Base-by-base conservation (phyloP, 768 basidiomycete species). In the Candolleomyces aberdarensis region DNA sequence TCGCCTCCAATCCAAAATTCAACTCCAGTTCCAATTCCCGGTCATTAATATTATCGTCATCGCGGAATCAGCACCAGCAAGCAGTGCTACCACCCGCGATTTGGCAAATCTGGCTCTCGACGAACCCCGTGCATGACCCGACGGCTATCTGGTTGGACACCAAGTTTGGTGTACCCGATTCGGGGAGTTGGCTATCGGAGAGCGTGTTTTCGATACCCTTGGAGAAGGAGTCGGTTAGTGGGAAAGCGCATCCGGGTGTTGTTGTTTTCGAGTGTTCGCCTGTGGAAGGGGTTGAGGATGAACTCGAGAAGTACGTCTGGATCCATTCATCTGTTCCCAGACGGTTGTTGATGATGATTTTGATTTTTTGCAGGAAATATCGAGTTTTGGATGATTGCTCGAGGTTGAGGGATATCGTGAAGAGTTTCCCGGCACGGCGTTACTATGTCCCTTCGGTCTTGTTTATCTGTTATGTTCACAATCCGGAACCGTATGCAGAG, bases 71-170 rank as follows among this genome's bases (percentile, higher is more conserved):
- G 10, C n/a, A 2, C 2, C 59, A 68, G 20, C 70, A 66, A 50
- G 70, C 75, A 17, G 57, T 66, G 36, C 71, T 68, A 4, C 70
- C 75, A 59, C 74, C 66, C 50, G 65, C 72, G 3, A 73, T 82
- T 7, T 91, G 88, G 87, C 77, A 80, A 26, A 71, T 85, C 43
- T 92, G 90, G 91, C 68, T 92, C n/a, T 89, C 90, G 3, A 77
- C 84, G 66, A 91, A 92, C 67, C 83, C 84, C 13, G 85, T 85
- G 60, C 85, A 79, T 64, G 89, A 91, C 65, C 84, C 83, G 19
- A 92, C 90, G 8, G 89, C 89, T 3, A 90, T 91, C 43, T 92
- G 91, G 91, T 66, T 92, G 46, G 86, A 91, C 66, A 79, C 80
- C 64, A 93, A 93, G 71, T 91, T 92, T 62, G 79, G 86, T 63